Base-by-base conservation (phyloP, 192 early-diverging fungal genomes). In the Globomyces pollinis-pini region DNA sequence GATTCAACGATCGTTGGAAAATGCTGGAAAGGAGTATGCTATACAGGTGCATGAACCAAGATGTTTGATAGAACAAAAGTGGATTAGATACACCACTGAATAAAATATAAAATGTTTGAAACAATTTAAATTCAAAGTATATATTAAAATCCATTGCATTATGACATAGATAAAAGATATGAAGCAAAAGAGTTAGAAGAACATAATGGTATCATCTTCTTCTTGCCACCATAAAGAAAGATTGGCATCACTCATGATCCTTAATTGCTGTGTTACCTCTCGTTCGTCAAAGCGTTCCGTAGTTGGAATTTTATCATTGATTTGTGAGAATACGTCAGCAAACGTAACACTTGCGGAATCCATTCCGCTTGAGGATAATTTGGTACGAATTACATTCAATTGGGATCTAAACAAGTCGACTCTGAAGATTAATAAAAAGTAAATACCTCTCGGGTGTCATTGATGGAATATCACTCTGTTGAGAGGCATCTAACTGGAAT, bases 171-270 rank as follows among this genome's bases (percentile, higher is more conserved):
- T n/a, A n/a, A n/a, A n/a, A n/a, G n/a, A n/a, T n/a, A n/a, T n/a
- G n/a, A n/a, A n/a, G n/a, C n/a, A n/a, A n/a, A n/a, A n/a, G n/a
- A n/a, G 38, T 72, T 61, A 79, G 23, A 79, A 57, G 34, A 79
- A 68, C 35, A 76, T 55, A n/a, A 79, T 57, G n/a, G 30, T 54
- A 45, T 58, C 71, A 21, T 56, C 50, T 16, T 71, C 73, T 41
- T 67, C 66, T 47, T 72, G 64, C 38, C 64, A 73, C 76, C 73
- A 76, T 18, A 79, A 43, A 24, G 49, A 60, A 34, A 57, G 38
- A 47, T 79, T 70, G 13, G 60, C 33, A 24, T 71, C 61, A 38
- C 60, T 62, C 63, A 79, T 69, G 3, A 24, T 26, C 32, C 59
- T 39, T 3, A 76, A 50, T 12, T 60, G 59, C 9, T 16, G 30